Conservation (phyloP, 768 basidiomycete species). For the Mycena chlorophos region DNA sequence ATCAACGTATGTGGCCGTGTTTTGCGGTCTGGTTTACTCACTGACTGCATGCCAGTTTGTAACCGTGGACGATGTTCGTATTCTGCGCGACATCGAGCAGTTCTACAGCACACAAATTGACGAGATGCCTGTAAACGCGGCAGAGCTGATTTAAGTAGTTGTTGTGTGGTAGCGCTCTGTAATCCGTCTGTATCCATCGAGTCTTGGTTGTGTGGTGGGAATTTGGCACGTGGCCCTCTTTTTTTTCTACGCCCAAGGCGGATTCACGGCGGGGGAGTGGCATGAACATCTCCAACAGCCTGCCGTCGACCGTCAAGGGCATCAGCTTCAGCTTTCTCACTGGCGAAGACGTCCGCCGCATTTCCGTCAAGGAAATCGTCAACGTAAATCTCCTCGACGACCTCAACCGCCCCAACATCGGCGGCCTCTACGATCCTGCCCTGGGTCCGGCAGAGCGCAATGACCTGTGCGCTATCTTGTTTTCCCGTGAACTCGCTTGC, state of each 20-base stretch:
- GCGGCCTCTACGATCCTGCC: slow-evolving; percentile 93
- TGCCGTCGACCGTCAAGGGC: slow-evolving; percentile 82
- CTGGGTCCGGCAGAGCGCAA: slow-evolving; percentile 86
- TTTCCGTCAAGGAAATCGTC: slow-evolving; percentile 97
- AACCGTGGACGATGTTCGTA: slow-evolving; percentile 93
- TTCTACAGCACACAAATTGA: slow-evolving; percentile 97
- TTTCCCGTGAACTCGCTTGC: slow-evolving; percentile 13
- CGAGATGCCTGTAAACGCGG: slow-evolving; percentile 99
- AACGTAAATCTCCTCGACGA: slow-evolving; percentile 94
- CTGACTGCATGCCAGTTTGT: slow-evolving; percentile 60
- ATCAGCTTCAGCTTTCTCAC: slow-evolving; percentile 93
- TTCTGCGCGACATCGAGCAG: slow-evolving; percentile 96
- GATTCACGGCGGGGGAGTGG: slow-evolving; percentile 13
- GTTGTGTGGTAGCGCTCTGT: slow-evolving; percentile 19
- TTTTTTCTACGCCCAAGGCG: background rate
- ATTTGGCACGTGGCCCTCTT: background rate
- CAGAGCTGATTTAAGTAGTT: slow-evolving; percentile 82
- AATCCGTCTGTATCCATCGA: slow-evolving; percentile 16
- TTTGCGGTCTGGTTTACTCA: slow-evolving; percentile 17
- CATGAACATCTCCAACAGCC: slow-evolving; percentile 90
- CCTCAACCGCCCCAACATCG: slow-evolving; percentile 85
- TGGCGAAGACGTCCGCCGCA: slow-evolving; percentile 81
- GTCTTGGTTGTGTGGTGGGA: slow-evolving; percentile 16
- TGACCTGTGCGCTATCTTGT: slow-evolving; percentile 73
- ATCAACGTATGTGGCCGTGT: slow-evolving; percentile 75